These are phyloP conservation scores for Phytophthora pinifolia DNA, from an alignment of 352 stramenopile genomes.

Conservation along the genomic window DNA sequence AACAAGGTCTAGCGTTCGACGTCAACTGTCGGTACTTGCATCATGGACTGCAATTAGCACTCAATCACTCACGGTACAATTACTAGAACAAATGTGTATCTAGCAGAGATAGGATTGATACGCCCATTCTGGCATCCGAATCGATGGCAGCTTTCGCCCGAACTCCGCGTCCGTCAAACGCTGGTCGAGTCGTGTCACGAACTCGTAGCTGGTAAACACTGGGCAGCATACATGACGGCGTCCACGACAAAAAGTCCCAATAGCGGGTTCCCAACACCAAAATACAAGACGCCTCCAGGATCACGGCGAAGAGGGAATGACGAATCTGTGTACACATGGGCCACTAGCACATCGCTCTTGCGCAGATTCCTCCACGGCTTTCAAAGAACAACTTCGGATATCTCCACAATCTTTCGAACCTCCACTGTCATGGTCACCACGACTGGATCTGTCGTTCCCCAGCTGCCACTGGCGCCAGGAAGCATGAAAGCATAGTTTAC, in stretches of 20 bases:
- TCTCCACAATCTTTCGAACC: not conserved
- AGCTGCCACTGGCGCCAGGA: no score
- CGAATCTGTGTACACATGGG: constrained; percentile 5
- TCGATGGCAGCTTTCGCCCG: not conserved
- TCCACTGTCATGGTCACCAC: constrained; percentile 11
- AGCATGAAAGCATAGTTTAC: no score
- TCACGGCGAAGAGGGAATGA: constrained; percentile 4
- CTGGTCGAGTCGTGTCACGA: constrained; percentile 11
- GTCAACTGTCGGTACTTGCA: constrained; percentile 57
- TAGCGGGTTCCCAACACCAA: constrained; percentile 11
- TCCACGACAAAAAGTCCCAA: constrained; percentile 17
- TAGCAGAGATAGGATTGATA: constrained; percentile 10
- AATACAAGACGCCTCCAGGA: constrained; percentile 10
- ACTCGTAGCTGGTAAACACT: constrained; percentile 22
- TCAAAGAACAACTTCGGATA: constrained; percentile 11
- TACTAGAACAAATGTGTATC: constrained; percentile 3
- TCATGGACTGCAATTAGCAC: constrained; percentile 51
- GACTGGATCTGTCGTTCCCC: no score
- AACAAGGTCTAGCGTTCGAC: constrained; percentile 65
- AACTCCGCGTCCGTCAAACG: constrained; percentile 11
- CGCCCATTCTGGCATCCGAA: constrained; percentile 4
- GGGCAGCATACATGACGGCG: constrained; percentile 13
- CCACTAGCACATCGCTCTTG: constrained; percentile 15
- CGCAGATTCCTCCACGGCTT: no score
- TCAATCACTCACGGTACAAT: constrained; percentile 31